Evolutionary conservation across 2,329 filamentous ascomycete genomes (phyloP), one percentile per base, ranked within the genome.

Genomic region (Aspergillus piperis): DNA sequence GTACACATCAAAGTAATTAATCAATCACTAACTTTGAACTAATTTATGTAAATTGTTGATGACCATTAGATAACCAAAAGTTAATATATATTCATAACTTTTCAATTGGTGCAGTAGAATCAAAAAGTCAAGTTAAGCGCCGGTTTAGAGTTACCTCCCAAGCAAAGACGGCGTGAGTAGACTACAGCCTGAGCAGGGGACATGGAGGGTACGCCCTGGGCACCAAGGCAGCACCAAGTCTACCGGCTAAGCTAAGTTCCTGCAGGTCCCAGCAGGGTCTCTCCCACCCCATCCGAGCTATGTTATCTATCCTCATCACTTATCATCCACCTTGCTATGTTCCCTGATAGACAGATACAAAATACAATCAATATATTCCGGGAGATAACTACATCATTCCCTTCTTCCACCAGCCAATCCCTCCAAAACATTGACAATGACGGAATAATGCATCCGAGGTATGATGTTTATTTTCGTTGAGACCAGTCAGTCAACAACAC

Each of bases 181-280:
- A 49, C 47, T 49, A 30, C 25, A 3, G 25, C 27, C 25, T 21
- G 19, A 41, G 57, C 27, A 48, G 27, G 39, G 48, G 23, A 52
- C 47, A 30, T 48, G 17, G 47, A 25, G 30, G 47, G 30, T 49
- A 49, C 47, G 47, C 21, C 47, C 47, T 49, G 41, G 39, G 47
- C 56, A 64, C 58, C 59, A 59, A 61, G 57, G 51, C 62, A 61
- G 56, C 54, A 30, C 51, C 42, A 38, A 59, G 47, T 21, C 54
- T 27, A 61, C 47, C 44, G 48, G 53, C 62, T 64, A 64, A 65
- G 36, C 60, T 57, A 50, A 61, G 63, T 63, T 64, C 57, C 65
- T 67, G 65, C 65, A 67, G 65, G 65, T 67, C 63, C 65, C 54
- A 47, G 53, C 54, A 61, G 60, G 60, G 60, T 30, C 27, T 65